A percentile compares a stretch with the other conserved stretches of the same genome.
phyloP scores from a whole-genome alignment of 331 rosid species.

The Rosa hybrid region DNA sequence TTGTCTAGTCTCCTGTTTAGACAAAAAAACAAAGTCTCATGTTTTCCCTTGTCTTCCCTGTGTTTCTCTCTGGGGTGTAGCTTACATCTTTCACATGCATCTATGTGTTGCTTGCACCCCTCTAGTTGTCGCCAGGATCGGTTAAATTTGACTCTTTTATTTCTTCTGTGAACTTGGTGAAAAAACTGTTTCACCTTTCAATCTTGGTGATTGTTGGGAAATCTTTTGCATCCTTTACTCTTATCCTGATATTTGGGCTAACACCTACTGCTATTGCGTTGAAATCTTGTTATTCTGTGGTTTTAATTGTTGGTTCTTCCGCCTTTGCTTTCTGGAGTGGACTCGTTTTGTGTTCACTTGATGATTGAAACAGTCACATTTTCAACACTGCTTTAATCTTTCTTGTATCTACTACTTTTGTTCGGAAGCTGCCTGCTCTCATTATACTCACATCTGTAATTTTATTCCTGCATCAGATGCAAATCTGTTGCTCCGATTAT shows the following conservation, averaged over 20 bases:
- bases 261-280: neutral
- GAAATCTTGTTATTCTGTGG: neutral
- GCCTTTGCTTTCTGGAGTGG: too few relatives aligned
- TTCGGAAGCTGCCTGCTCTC: neutral
- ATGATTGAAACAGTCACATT: neutral
- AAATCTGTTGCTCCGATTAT: neutral
- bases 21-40: neutral
- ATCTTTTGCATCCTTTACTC: neutral
- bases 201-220: neutral
- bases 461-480: neutral
- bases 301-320: too few relatives aligned
- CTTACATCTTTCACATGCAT: neutral
- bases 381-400: neutral
- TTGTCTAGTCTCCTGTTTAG: neutral
- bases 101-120: neutral
- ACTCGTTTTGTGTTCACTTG: neutral
- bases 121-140: neutral
- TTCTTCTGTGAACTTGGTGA: neutral
- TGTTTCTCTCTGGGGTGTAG: neutral
- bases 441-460: too few relatives aligned
- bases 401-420: neutral
- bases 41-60: neutral
- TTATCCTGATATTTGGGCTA: neutral
- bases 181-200: neutral
- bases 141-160: neutral